phyloP scores from a whole-genome alignment of 805 yeast species.

The Yarrowia alimentaria region DNA sequence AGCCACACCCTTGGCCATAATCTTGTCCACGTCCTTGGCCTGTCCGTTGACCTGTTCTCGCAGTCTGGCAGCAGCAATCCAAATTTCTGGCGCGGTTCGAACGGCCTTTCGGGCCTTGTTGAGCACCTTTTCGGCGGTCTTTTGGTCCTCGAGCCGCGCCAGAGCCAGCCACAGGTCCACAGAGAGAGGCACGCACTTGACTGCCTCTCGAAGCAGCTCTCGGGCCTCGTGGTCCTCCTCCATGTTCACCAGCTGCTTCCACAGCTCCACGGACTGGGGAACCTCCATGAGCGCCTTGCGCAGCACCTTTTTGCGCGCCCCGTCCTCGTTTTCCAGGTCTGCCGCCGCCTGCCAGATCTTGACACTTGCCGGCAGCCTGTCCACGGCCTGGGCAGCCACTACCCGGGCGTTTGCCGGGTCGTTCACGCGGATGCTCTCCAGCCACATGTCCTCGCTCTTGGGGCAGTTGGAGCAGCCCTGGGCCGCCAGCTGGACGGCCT shows the following conservation, averaged over 20 bases:
- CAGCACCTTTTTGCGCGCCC: conserved; percentile 55
- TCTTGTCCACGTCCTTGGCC: conserved; percentile 42
- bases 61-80: conserved; percentile 68
- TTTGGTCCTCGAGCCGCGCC: conserved; percentile 46
- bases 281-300: conserved; percentile 69
- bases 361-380: conserved; percentile 53
- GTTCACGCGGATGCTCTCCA: conserved; percentile 70
- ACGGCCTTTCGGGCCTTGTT: conserved; percentile 59
- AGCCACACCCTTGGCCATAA: conserved; percentile 51
- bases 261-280: conserved; percentile 58
- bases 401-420: conserved; percentile 48
- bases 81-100: conserved; percentile 51
- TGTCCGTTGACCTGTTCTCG: conserved; percentile 56
- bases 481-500: conserved; percentile 61
- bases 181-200: conserved; percentile 63
- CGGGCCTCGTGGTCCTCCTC: conserved; percentile 55
- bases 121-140: conserved; percentile 54
- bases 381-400: conserved; percentile 65
- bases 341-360: conserved; percentile 72
- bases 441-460: conserved; percentile 71
- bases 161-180: conserved; percentile 65
- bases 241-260: conserved; percentile 62
- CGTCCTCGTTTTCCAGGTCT: conserved; percentile 58
- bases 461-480: conserved; percentile 76
- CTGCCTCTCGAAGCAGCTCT: conserved; percentile 61